These are phyloP conservation scores for Xylariaceae sp. DNA, from an alignment of 2,329 filamentous ascomycete genomes.

Conservation along the genomic window DNA sequence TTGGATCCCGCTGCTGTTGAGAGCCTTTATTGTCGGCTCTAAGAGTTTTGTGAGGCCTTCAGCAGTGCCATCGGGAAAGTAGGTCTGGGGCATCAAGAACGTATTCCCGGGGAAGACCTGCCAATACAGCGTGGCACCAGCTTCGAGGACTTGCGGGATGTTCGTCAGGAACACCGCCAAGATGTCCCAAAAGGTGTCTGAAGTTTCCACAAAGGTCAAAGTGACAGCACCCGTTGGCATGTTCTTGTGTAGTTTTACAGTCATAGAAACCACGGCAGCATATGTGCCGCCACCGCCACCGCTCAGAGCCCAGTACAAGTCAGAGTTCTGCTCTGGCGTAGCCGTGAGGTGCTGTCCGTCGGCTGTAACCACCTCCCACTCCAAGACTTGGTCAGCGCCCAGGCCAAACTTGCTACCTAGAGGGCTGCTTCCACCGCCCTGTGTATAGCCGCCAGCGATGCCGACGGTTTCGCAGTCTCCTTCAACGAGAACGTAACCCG, in stretches of 20 bases:
- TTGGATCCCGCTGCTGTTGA: constrained; percentile 13
- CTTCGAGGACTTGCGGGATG: constrained; percentile 6
- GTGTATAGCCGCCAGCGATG: background rate
- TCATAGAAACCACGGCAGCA: constrained; percentile 47
- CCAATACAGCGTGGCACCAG: constrained; percentile 10
- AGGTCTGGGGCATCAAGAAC: constrained; percentile 10
- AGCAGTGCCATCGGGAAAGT: constrained; percentile 10
- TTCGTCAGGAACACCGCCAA: constrained; percentile 2
- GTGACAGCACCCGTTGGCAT: constrained; percentile 39
- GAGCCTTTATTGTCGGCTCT: constrained; percentile 10
- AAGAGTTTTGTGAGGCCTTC: constrained; percentile 10
- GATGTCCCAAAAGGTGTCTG: background rate
- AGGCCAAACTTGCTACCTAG: background rate
- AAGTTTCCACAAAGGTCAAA: constrained; percentile 1
- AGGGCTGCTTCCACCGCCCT: background rate
- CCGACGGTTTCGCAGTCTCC: background rate
- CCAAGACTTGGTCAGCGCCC: background rate
- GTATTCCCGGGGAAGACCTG: constrained; percentile 5
- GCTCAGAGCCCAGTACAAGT: constrained; percentile 8
- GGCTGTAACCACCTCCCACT: constrained; percentile 1
- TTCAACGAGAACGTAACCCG: background rate
- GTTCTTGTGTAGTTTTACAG: constrained; percentile 47
- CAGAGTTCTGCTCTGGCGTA: background rate
- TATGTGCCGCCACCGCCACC: constrained; percentile 7
- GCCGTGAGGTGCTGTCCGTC: background rate